These are phyloP conservation scores for Canavalia gladiata DNA, from an alignment of 306 rosid genomes.

Conservation along the genomic window DNA sequence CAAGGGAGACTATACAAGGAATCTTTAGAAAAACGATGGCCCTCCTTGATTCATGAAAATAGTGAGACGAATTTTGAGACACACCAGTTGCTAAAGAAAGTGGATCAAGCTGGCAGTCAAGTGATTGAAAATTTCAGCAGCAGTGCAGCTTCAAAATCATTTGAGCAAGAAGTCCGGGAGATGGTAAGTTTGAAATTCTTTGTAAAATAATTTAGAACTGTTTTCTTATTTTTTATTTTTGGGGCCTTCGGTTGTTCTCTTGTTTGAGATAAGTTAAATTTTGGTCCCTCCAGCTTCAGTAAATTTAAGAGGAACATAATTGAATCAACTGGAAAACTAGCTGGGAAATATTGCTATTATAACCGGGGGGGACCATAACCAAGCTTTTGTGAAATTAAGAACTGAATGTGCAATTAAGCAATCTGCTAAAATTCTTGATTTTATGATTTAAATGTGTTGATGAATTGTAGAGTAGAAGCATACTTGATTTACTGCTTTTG, in stretches of 20 bases:
- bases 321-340: slow-evolving; percentile 29
- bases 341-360: slow-evolving; percentile 6
- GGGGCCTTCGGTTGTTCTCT: not conserved
- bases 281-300: slow-evolving; percentile 15
- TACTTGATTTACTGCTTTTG: not conserved
- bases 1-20: slow-evolving; percentile 80
- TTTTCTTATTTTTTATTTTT: not conserved
- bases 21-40: slow-evolving; percentile 74
- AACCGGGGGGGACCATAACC: not conserved
- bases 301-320: not conserved
- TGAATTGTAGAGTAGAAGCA: not conserved
- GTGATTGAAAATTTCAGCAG: slow-evolving; percentile 75
- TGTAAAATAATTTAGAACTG: slow-evolving; percentile 20
- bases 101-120: slow-evolving; percentile 66
- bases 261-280: slow-evolving; percentile 12
- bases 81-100: slow-evolving; percentile 62
- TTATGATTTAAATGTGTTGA: not conserved
- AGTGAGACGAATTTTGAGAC: slow-evolving; percentile 65
- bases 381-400: slow-evolving; percentile 19
- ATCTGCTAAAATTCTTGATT: slow-evolving; percentile 2
- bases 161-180: slow-evolving; percentile 84
- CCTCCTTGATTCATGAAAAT: slow-evolving; percentile 58
- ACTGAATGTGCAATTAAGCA: slow-evolving; percentile 22
- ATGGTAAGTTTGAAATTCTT: slow-evolving; percentile 64
- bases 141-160: slow-evolving; percentile 75